Conservation (phyloP, 805 yeast species). For the Saccharomyces eubayanus region DNA sequence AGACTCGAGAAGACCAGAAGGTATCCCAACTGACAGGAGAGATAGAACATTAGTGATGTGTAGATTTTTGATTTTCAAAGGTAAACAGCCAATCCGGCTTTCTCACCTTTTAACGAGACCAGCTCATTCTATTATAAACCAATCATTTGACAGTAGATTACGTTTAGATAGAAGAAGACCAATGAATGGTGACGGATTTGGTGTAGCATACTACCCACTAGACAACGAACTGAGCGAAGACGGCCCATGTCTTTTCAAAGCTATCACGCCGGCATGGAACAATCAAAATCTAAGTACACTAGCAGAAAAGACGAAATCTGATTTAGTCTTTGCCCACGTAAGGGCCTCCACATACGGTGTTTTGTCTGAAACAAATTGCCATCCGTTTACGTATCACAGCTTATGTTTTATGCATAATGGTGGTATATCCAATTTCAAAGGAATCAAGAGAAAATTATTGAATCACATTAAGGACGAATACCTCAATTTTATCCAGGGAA, state of each 20-base stretch:
- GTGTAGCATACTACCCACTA: conserved; percentile 84
- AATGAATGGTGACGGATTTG: conserved; percentile 96
- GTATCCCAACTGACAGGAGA: neutral
- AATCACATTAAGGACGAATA: conserved; percentile 71
- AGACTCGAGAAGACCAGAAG: neutral
- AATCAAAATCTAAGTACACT: conserved; percentile 79
- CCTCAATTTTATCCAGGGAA: conserved; percentile 77
- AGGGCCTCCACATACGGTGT: conserved; percentile 95
- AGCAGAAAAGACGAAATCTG: conserved; percentile 79
- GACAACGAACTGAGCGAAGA: conserved; percentile 46
- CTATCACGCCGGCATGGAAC: conserved; percentile 98
- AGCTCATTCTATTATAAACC: conserved; percentile 94
- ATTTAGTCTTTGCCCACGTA: conserved; percentile 87
- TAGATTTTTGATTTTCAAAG: conserved; percentile 84
- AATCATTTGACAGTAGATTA: conserved; percentile 83
- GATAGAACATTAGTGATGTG: conserved; percentile 50
- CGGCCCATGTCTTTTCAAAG: conserved; percentile 88
- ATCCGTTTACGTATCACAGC: conserved; percentile 82
- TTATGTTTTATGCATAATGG: conserved; percentile 98
- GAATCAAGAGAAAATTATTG: conserved; percentile 65
- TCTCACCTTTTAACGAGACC: conserved; percentile 87
- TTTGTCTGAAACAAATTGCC: conserved; percentile 90
- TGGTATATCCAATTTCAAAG: conserved; percentile 63
- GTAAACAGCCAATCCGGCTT: conserved; percentile 77
- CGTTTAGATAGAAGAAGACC: conserved; percentile 85